Percentiles rank a stretch among this genome's conserved stretches.
phyloP scores from a whole-genome alignment of 2,329 filamentous ascomycete species.

The Fusarium redolens region DNA sequence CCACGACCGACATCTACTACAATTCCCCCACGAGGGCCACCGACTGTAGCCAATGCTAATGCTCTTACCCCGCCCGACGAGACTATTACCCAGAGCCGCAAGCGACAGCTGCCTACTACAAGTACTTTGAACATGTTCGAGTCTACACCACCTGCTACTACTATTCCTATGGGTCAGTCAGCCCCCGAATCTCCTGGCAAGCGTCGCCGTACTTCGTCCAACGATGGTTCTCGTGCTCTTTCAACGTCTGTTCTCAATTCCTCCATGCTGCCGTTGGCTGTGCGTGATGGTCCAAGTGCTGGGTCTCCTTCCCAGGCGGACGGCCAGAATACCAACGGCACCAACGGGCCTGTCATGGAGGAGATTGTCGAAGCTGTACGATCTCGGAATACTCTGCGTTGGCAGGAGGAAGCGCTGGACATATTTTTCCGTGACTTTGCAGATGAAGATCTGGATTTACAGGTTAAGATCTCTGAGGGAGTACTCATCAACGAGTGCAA shows the following conservation, averaged over 20 bases:
- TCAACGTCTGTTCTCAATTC: conserved; percentile 43
- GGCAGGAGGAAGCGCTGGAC: conserved; percentile 69
- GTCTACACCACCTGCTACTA: conserved; percentile 36
- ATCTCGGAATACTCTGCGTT: conserved; percentile 55
- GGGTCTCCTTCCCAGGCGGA: conserved; percentile 38
- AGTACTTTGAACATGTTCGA: conserved; percentile 35
- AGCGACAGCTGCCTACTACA: conserved; percentile 51
- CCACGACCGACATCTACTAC: conserved; percentile 48
- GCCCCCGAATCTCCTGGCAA: conserved; percentile 50
- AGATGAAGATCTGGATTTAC: conserved; percentile 67
- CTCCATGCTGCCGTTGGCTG: conserved; percentile 41
- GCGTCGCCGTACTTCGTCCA: conserved; percentile 48
- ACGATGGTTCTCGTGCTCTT: conserved; percentile 43
- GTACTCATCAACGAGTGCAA: conserved; percentile 69
- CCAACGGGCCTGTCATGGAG: conserved; percentile 47
- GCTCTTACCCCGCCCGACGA: conserved; percentile 69
- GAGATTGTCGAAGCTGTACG: conserved; percentile 57
- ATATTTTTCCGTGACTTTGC: conserved; percentile 69
- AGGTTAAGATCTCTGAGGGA: conserved; percentile 69
- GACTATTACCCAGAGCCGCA: conserved; percentile 56
- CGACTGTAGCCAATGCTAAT: conserved; percentile 53
- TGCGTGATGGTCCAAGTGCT: conserved; percentile 32
- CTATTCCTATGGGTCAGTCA: conserved; percentile 39
- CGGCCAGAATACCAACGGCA: conserved; percentile 27
- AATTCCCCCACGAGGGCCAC: conserved; percentile 53